Evolutionary conservation across 768 basidiomycete species (phyloP), one percentile per base, ranked within the genome.

Genomic region (Goffeauzyma gilvescens): DNA sequence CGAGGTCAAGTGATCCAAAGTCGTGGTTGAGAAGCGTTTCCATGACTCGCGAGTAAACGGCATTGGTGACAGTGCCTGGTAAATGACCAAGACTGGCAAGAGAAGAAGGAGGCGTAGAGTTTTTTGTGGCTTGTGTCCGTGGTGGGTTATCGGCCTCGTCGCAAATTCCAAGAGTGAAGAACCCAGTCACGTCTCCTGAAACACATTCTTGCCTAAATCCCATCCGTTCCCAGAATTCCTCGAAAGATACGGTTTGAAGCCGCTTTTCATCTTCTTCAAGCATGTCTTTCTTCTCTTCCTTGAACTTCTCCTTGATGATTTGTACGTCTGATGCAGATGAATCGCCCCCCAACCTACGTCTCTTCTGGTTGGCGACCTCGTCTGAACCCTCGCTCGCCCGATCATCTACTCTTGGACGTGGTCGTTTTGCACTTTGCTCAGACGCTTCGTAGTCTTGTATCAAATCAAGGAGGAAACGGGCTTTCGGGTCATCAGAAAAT

Each of bases 171-270:
- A 33, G 22, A 28, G 42, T 72, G 59, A 95, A 95, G 67, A 98
- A 98, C 0, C 82, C 90, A 2, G 87, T 95, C 13, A 90, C 74
- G 2, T 82, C 80, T 2, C 89, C 87, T 26, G 78, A 72, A 33
- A 80, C 72, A 57, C 90, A 95, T 64, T 98, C 93, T 58, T 95
- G 90, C 21, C 93, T 72, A 63, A 82, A 90, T 30, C 79, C 84
- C 80, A 98, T 87, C 13, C 86, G 73, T 64, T 93, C 87, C 89
- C 90, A 98, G 63, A 89, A 98, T 57, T 93, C 89, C 30, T 79
- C 79, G 28, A 24, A 38, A 72, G 54, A 0, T 67, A 64, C 6
- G 44, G 78, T 48, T 67, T 72, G 13, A 59, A 66, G 40, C 83
- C 67, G 44, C 18, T 44, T 46, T 43, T 37, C 46, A 31, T 33